Evolutionary conservation across 2,329 filamentous ascomycete genomes (phyloP).

Genomic region (Aureobasidium sp.): DNA sequence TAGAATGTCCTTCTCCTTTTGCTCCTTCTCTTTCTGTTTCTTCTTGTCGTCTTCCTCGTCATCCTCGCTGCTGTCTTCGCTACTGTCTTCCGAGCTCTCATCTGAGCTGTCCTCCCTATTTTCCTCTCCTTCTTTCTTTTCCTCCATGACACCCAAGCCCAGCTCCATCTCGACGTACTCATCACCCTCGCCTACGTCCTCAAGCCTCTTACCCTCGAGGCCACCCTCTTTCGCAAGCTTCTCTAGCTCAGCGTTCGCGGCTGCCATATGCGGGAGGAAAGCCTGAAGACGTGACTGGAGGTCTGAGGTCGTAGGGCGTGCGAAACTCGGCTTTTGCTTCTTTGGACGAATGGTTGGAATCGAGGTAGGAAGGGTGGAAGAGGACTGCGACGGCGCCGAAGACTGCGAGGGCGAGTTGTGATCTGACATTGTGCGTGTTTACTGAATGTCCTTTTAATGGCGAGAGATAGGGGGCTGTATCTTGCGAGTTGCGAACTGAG

Average conservation of each 20-base stretch:
- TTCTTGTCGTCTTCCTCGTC: slow-evolving; percentile 9
- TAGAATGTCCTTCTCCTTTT: slow-evolving; percentile 18
- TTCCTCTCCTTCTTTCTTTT: slow-evolving; percentile 16
- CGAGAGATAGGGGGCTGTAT: too few relatives aligned
- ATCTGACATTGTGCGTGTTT: neutral
- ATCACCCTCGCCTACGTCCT: slow-evolving; percentile 24
- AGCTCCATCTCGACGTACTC: slow-evolving; percentile 29
- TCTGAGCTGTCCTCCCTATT: slow-evolving; percentile 9
- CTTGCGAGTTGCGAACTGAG: neutral
- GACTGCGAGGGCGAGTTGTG: neutral
- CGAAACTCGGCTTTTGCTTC: slow-evolving; percentile 3
- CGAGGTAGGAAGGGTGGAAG: neutral
- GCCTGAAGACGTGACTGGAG: slow-evolving; percentile 21
- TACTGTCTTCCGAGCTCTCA: slow-evolving; percentile 14
- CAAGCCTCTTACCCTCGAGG: slow-evolving; percentile 20
- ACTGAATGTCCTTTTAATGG: neutral
- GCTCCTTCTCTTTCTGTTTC: neutral
- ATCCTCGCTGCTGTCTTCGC: slow-evolving; percentile 5
- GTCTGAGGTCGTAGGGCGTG: slow-evolving; percentile 11
- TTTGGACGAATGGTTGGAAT: slow-evolving; percentile 5
- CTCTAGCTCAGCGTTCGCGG: slow-evolving; percentile 23
- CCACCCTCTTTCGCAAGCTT: slow-evolving; percentile 15
- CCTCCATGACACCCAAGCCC: slow-evolving; percentile 27
- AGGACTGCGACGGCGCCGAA: neutral
- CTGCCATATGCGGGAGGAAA: slow-evolving; percentile 24